phyloP scores from a whole-genome alignment of 2,329 filamentous ascomycete species.

The Aureobasidium sp. region DNA sequence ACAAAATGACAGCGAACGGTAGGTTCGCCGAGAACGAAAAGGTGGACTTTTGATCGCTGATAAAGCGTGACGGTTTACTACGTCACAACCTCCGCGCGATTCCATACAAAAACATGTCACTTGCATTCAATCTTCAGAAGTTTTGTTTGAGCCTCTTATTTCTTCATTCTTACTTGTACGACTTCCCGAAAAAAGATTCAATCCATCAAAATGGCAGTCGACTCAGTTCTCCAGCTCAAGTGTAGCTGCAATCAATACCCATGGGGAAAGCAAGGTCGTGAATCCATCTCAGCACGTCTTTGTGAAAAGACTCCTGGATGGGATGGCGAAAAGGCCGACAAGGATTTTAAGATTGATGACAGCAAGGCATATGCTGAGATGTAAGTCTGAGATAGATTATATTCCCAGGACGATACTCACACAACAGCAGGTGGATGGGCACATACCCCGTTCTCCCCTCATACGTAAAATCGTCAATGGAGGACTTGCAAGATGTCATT shows the following conservation, averaged over 20 bases:
- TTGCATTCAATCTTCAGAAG: not conserved
- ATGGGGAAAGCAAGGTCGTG: constrained; percentile 62
- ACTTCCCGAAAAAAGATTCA: too few relatives aligned
- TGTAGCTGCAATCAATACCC: constrained; percentile 56
- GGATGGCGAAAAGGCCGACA: constrained; percentile 28
- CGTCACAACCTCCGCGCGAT: constrained; percentile 11
- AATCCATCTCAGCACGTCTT: constrained; percentile 59
- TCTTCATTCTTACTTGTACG: not conserved
- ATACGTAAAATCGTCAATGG: constrained; percentile 45
- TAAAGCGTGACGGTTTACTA: not conserved
- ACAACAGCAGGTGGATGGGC: constrained; percentile 56
- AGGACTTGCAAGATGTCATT: constrained; percentile 57
- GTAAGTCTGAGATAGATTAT: constrained; percentile 22
- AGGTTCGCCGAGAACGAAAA: constrained; percentile 7
- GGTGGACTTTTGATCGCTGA: not conserved
- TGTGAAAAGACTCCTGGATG: constrained; percentile 57
- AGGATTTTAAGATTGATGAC: constrained; percentile 57
- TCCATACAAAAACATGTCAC: constrained; percentile 7
- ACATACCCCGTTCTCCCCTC: constrained; percentile 67
- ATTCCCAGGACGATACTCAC: not conserved
- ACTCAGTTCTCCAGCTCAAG: constrained; percentile 48
- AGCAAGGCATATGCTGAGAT: constrained; percentile 57
- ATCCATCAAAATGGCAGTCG: constrained; percentile 35
- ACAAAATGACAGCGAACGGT: not conserved
- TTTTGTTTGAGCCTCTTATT: not conserved